Evolutionary conservation across 352 stramenopile species (phyloP), one percentile per base, ranked within the genome.

Genomic region (Pythium dissimile): DNA sequence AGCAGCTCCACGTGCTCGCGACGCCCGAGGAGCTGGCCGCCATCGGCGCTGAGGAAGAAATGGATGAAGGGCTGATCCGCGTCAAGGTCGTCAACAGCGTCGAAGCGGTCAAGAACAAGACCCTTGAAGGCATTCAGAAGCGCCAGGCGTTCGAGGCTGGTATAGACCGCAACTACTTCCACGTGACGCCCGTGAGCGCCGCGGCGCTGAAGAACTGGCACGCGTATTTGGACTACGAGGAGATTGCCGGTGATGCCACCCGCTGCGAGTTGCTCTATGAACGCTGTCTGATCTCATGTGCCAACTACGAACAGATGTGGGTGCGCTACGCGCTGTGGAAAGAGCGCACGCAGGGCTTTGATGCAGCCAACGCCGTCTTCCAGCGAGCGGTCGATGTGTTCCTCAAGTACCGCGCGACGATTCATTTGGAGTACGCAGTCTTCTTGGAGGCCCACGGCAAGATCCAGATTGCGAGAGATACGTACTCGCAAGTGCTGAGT

Each of bases 291-390:
- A 89, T 92, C 59, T 77, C 83, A 9, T 92, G 83, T 56, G 83
- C 83, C 9, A 92, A 92, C 67, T 92, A 92, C 58, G 80, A 90
- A 50, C 69, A 87, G 35, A 80, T 92, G 61, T 92, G 83, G 83
- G 53, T 89, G 23, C 83, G 83, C 26, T 92, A 82, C 48, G 76
- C 72, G 41, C 57, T 71, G 30, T 92, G 80, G 80, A 80, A 66
- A 41, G 83, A 88, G 27, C 73, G 64, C 15, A 61, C 69, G 13
- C 59, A 69, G 26, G 78, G 77, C 0, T 87, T 90, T 66, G 65
- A 87, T 18, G 77, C 70, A 6, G 83, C 83, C 7, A 76, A 87
- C 32, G 65, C 54, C n/a, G 66, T 92, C 7, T 90, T 84, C 44
- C 65, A 82, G 53, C 74, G 78, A 32, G 83, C 80, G 0, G 71